Base-by-base conservation (phyloP, 1,139 yeast species). In the Yamadazyma conglobata region DNA sequence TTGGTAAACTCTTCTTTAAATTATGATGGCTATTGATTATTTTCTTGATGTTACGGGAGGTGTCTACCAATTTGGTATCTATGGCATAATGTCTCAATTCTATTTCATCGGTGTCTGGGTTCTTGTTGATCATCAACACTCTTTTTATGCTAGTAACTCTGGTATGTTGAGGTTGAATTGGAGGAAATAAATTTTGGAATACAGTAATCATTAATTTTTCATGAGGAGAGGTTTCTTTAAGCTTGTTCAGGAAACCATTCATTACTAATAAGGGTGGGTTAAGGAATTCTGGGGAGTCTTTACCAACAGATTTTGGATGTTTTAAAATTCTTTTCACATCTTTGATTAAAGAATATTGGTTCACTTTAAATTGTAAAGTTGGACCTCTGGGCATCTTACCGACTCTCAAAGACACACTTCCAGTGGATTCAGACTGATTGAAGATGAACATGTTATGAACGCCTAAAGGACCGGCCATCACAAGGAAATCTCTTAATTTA, bases 391-490 rank as follows among this genome's bases (percentile, higher is more conserved):
- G 96, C 64, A 91, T 76, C 48, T 87, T 76, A 2, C 93, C 89
- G 31, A 93, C 61, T 50, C 97, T 74, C 44, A 93, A 64, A 29
- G 91, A 81, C 8, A 93, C 80, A 38, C 79, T 80, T 6, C 96
- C 97, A 2, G 82, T 66, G 25, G 71, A 73, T 44, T 77, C 81
- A 25, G 87, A 76, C 52, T 87, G 95, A 41, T 89, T 82, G 62
- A 91, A 88, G 15, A 91, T 68, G 60, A 91, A 77, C 52, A 93
- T 59, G 56, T 91, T 96, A 6, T 91, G 72, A 10, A 93, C 96
- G 21, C 96, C 95, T 31, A 91, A 67, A 6, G 98, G 97, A 4
- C 98, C 98, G 22, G 96, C 88, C 96, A 91, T 89, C 14, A 88
- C 95, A 12, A 89, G 74, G 48, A 85, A 91, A 59, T 91, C 98